phyloP scores from a whole-genome alignment of 164 flowering plant genomes.

The Dillenia turbinata region DNA sequence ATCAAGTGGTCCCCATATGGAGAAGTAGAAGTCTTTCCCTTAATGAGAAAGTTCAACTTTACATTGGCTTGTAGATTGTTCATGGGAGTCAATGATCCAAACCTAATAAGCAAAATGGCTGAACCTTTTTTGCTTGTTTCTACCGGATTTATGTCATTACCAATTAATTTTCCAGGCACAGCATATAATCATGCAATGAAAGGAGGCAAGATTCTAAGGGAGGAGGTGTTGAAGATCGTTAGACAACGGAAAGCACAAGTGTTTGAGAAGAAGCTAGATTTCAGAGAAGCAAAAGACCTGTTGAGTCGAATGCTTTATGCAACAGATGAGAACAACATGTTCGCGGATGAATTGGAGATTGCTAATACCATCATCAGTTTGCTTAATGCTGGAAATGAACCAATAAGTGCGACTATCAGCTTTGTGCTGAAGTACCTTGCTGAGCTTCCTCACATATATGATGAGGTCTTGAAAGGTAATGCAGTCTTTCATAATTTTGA shows the following conservation, averaged over 20 bases:
- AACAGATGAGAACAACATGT: not conserved
- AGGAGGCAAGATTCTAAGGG: not conserved
- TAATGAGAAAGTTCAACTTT: constrained; percentile 16
- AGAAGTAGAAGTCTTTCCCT: constrained; percentile 14
- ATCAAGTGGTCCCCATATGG: not conserved
- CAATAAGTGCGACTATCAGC: not conserved
- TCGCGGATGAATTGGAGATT: not conserved
- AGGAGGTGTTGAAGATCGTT: not conserved
- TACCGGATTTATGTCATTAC: not conserved
- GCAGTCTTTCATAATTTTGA: too few species aligned
- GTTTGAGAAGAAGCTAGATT: not conserved
- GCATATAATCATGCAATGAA: not conserved
- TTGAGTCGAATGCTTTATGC: not conserved
- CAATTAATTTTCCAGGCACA: not conserved
- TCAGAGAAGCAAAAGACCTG: not conserved
- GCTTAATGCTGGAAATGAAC: not conserved
- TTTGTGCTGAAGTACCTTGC: constrained; percentile 3
- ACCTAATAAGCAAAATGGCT: not conserved
- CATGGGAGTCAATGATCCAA: constrained; percentile 8
- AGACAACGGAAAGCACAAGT: constrained; percentile 5
- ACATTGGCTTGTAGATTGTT: constrained; percentile 25
- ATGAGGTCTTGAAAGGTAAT: constrained; percentile 2
- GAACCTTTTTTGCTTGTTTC: not conserved
- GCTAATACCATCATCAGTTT: not conserved
- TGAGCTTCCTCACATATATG: constrained; percentile 1